phyloP scores from a whole-genome alignment of 768 basidiomycete genomes.

The Arthromyces matolae region DNA sequence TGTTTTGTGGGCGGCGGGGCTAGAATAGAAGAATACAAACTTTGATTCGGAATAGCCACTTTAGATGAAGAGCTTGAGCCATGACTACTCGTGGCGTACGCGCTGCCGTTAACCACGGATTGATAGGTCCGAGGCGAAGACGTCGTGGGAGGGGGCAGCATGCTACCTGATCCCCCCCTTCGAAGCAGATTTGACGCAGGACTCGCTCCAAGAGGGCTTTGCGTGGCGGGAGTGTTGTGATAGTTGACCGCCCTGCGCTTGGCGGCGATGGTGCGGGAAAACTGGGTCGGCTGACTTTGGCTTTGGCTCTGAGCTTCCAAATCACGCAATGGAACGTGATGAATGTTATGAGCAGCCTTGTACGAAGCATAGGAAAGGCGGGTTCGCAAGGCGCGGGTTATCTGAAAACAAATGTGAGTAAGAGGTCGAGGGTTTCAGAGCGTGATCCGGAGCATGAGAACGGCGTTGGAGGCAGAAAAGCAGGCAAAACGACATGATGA shows the following conservation, averaged over 20 bases:
- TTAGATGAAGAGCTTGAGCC: slow-evolving; percentile 31
- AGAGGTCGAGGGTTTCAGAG: slow-evolving; percentile 32
- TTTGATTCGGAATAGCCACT: slow-evolving; percentile 44
- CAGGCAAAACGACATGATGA: slow-evolving; percentile 4
- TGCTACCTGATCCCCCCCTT: slow-evolving; percentile 39
- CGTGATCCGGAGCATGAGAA: slow-evolving; percentile 16
- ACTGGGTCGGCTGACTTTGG: slow-evolving; percentile 38
- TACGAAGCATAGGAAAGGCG: slow-evolving; percentile 81
- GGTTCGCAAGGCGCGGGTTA: slow-evolving; percentile 76
- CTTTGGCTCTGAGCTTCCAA: slow-evolving; percentile 58
- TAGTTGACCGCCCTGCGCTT: slow-evolving; percentile 51
- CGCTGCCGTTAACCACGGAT: slow-evolving; percentile 30
- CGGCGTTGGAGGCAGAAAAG: slow-evolving; percentile 7
- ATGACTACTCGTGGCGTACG: slow-evolving; percentile 28
- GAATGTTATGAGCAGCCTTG: slow-evolving; percentile 74
- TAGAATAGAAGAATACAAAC: slow-evolving; percentile 70
- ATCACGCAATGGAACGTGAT: slow-evolving; percentile 62
- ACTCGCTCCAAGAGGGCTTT: slow-evolving; percentile 34
- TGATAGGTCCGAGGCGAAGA: slow-evolving; percentile 44
- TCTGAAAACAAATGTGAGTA: slow-evolving; percentile 48
- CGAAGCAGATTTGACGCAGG: slow-evolving; percentile 28
- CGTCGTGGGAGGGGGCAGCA: slow-evolving; percentile 41
- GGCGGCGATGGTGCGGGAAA: slow-evolving; percentile 52
- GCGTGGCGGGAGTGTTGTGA: slow-evolving; percentile 50
- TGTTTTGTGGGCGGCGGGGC: slow-evolving; percentile 74